Conservation (phyloP, 2,329 filamentous ascomycete species). For the Xylariales sp. region DNA sequence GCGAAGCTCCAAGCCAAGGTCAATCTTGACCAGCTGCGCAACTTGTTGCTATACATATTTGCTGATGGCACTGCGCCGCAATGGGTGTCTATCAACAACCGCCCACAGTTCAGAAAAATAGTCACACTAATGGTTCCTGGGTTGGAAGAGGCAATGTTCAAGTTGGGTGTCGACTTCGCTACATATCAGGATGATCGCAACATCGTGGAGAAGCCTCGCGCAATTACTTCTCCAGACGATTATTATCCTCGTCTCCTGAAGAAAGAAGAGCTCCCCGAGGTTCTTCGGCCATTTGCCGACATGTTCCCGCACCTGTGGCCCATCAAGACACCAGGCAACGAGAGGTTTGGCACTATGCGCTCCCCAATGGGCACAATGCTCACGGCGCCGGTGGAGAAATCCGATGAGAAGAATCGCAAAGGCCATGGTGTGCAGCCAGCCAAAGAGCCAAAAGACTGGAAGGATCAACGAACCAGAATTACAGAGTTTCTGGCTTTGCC, state of each 20-base stretch:
- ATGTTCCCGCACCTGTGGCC: slow-evolving; percentile 91
- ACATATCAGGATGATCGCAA: slow-evolving; percentile 35
- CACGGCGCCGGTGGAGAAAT: slow-evolving; percentile 65
- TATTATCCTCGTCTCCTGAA: slow-evolving; percentile 54
- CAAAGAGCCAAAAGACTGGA: slow-evolving; percentile 61
- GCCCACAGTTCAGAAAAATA: slow-evolving; percentile 68
- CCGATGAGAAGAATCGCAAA: slow-evolving; percentile 59
- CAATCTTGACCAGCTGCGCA: slow-evolving; percentile 58
- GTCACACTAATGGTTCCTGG: slow-evolving; percentile 91
- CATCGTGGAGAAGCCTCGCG: slow-evolving; percentile 25
- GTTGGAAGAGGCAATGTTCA: slow-evolving; percentile 86
- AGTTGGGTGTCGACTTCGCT: slow-evolving; percentile 48
- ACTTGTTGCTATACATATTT: slow-evolving; percentile 61
- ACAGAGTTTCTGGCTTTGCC: slow-evolving; percentile 70
- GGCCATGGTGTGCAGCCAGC: slow-evolving; percentile 51
- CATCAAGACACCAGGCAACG: slow-evolving; percentile 80
- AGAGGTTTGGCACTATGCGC: slow-evolving; percentile 73
- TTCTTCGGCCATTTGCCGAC: slow-evolving; percentile 64
- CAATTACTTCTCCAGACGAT: slow-evolving; percentile 49
- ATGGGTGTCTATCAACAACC: slow-evolving; percentile 60
- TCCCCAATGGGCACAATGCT: slow-evolving; percentile 86
- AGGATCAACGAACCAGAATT: slow-evolving; percentile 74
- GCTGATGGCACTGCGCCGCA: slow-evolving; percentile 61
- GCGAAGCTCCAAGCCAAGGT: slow-evolving; percentile 58
- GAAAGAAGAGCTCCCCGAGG: slow-evolving; percentile 45